These are phyloP conservation scores for Sclerotinia nivalis DNA, from an alignment of 2,329 filamentous ascomycete species.

Conservation along the genomic window DNA sequence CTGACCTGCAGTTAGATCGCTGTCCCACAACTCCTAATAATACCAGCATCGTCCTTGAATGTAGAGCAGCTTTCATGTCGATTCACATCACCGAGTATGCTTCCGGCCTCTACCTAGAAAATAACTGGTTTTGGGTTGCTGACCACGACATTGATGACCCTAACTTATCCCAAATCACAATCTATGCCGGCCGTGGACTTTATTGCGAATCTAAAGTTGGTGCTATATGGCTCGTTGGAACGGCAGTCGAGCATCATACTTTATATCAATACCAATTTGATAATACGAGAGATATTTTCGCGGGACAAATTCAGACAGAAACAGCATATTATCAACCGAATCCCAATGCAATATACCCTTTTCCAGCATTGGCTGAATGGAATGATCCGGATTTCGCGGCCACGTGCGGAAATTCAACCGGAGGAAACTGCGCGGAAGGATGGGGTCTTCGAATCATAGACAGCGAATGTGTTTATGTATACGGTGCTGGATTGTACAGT, in stretches of 20 bases:
- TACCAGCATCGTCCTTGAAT: slow-evolving; percentile 38
- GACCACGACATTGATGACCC: slow-evolving; percentile 46
- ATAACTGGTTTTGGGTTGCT: slow-evolving; percentile 52
- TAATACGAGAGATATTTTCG: slow-evolving; percentile 36
- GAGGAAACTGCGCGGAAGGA: slow-evolving; percentile 18
- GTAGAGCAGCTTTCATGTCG: slow-evolving; percentile 42
- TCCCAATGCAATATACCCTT: slow-evolving; percentile 8
- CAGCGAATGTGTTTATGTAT: slow-evolving; percentile 1
- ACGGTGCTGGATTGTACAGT: slow-evolving; percentile 23
- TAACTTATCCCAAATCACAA: slow-evolving; percentile 56
- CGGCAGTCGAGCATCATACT: slow-evolving; percentile 50
- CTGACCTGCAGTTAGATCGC: slow-evolving; percentile 29
- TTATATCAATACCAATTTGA: slow-evolving; percentile 56
- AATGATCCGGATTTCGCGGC: slow-evolving; percentile 17
- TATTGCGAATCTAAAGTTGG: slow-evolving; percentile 50
- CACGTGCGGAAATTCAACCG: background rate
- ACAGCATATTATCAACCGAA: slow-evolving; percentile 27
- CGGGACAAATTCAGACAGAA: slow-evolving; percentile 37
- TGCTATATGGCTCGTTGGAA: slow-evolving; percentile 51
- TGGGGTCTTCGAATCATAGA: slow-evolving; percentile 22
- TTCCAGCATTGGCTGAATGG: slow-evolving; percentile 14
- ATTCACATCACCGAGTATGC: slow-evolving; percentile 41
- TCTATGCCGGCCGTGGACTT: slow-evolving; percentile 51
- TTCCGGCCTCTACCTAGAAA: slow-evolving; percentile 52
- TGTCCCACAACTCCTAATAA: slow-evolving; percentile 55